Conservation (phyloP, 371 early-diverging fungal genomes). For the Blakeslea trispora region DNA sequence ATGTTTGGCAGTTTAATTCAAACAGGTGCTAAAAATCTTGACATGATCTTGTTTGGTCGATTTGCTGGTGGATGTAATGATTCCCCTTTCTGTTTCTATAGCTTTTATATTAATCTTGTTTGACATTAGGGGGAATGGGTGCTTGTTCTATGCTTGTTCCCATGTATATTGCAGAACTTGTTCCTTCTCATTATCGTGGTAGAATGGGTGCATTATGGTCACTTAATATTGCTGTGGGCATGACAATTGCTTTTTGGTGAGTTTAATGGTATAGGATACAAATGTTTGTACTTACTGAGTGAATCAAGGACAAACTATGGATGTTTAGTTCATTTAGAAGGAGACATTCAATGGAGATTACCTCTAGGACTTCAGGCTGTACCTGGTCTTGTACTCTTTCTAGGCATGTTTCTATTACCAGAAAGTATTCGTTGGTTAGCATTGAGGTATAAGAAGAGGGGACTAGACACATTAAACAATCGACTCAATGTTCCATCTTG, state of each 20-base stretch:
- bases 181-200: conserved; percentile 46
- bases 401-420: conserved; percentile 68
- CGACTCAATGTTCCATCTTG: conserved; percentile 14
- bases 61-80: conserved; percentile 65
- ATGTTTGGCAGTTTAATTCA: conserved; percentile 74
- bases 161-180: conserved; percentile 53
- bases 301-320: conserved; percentile 20
- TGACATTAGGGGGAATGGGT: conserved; percentile 43
- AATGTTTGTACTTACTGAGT: neutral
- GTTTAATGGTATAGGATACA: neutral
- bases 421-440: conserved; percentile 84
- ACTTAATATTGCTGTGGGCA: conserved; percentile 68
- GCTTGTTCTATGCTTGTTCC: conserved; percentile 45
- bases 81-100: neutral
- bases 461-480: neutral
- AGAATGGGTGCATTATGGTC: conserved; percentile 52
- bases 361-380: conserved; percentile 76
- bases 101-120: neutral
- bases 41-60: conserved; percentile 72
- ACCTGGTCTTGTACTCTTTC: conserved; percentile 66
- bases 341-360: conserved; percentile 64
- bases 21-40: conserved; percentile 52
- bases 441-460: conserved; percentile 10
- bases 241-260: conserved; percentile 36
- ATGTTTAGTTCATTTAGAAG: conserved; percentile 17